Evolutionary conservation across 805 yeast species (phyloP).

Genomic region (Priceomyces carsonii): DNA sequence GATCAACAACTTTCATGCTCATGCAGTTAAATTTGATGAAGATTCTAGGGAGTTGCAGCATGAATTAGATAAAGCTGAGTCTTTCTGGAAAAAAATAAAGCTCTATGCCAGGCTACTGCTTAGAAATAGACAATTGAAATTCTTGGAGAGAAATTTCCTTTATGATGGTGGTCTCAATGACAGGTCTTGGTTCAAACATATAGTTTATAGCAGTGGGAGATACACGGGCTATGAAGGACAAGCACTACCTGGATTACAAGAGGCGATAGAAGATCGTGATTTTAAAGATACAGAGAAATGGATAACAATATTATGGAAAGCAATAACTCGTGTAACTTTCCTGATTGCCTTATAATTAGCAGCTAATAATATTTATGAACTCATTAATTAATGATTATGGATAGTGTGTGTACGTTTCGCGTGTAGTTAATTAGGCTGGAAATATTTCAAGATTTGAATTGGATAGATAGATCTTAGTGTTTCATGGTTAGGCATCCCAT

Average conservation of each 20-base stretch:
- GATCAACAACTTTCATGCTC: conserved; percentile 7
- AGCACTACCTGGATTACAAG: conserved; percentile 54
- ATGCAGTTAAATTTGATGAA: conserved; percentile 11
- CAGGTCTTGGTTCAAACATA: conserved; percentile 60
- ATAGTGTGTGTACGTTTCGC: too few species aligned
- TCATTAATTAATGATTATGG: too few species aligned
- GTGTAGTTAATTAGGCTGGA: too few species aligned
- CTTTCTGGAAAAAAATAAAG: conserved; percentile 25
- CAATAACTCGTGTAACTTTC: not conserved
- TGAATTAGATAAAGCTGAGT: conserved; percentile 18
- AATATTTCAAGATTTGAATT: too few species aligned
- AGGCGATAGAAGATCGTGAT: conserved; percentile 52
- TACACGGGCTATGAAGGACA: conserved; percentile 65
- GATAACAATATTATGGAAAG: conserved; percentile 29
- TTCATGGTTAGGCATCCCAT: conserved; percentile 7
- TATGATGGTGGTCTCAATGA: conserved; percentile 48
- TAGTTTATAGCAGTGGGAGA: conserved; percentile 59
- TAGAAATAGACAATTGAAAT: conserved; percentile 41
- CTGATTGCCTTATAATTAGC: not conserved
- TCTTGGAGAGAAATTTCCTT: conserved; percentile 48
- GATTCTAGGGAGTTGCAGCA: conserved; percentile 14
- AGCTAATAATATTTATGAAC: too few species aligned
- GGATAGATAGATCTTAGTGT: too few species aligned
- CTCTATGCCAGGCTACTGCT: conserved; percentile 19
- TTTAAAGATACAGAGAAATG: conserved; percentile 36